Evolutionary conservation across 2,329 filamentous ascomycete genomes (phyloP).

Genomic region (Ophiostoma angusticollis): DNA sequence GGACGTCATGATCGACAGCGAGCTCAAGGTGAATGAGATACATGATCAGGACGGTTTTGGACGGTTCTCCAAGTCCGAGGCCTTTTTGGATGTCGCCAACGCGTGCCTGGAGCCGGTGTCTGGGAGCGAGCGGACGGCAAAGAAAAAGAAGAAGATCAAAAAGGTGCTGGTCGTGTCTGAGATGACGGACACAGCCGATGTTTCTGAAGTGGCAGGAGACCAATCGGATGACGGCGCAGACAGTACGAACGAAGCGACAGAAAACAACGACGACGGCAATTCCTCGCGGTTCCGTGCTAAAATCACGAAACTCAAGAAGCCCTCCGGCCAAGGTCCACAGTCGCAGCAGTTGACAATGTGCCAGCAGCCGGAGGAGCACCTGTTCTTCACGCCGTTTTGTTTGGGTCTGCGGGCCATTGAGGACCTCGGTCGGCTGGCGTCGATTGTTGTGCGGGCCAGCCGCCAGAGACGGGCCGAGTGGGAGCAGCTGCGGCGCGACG

Average conservation of each 20-base stretch:
- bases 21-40: conserved; percentile 19
- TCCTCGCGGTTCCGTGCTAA: no score
- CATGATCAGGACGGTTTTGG: conserved; percentile 33
- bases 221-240: no score
- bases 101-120: conserved; percentile 25
- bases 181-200: neutral
- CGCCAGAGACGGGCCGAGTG: neutral
- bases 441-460: conserved; percentile 5
- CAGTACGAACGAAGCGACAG: no score
- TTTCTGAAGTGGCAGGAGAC: no score
- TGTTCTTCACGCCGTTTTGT: conserved; percentile 40
- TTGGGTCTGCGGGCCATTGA: conserved; percentile 26
- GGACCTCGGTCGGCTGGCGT: conserved; percentile 9
- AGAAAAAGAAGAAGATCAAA: no score
- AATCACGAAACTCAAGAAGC: no score
- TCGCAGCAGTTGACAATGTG: conserved; percentile 21
- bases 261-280: no score
- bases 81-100: conserved; percentile 29
- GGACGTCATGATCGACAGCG: conserved; percentile 25
- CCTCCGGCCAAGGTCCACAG: neutral
- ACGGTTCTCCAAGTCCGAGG: conserved; percentile 19
- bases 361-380: conserved; percentile 29
- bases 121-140: neutral
- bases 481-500: neutral
- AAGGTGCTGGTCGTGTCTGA: neutral